These are phyloP conservation scores for Lasiosphaeris hirsuta DNA, from an alignment of 495 filamentous ascomycete genomes.

Conservation along the genomic window DNA sequence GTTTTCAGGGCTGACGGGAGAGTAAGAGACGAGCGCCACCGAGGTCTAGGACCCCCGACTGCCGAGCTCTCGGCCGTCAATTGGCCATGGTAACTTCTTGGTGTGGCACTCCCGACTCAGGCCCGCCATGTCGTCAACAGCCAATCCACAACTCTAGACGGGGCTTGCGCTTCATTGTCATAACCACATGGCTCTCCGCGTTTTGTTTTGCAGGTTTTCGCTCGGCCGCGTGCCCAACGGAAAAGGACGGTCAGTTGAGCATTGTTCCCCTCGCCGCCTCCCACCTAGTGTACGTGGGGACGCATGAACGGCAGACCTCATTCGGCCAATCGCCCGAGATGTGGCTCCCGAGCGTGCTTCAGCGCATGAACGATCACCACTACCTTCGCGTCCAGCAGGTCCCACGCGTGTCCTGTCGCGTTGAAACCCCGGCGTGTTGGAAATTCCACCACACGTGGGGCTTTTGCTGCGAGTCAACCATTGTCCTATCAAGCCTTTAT, in stretches of 20 bases:
- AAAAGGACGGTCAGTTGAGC: constrained; percentile 4
- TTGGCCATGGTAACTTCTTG: constrained; percentile 1
- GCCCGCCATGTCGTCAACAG: not conserved
- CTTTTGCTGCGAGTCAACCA: not conserved
- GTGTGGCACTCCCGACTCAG: constrained; percentile 2
- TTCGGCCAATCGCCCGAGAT: constrained; percentile 11
- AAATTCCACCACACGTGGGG: no score
- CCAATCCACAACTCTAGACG: constrained; percentile 15
- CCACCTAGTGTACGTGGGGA: not conserved
- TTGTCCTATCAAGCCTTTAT: not conserved
- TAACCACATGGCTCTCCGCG: constrained; percentile 15
- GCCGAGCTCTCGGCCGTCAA: constrained; percentile 12
- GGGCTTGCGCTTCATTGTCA: not conserved
- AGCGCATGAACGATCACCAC: constrained; percentile 21
- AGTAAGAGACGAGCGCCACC: constrained; percentile 8
- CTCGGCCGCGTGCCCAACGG: constrained; percentile 3
- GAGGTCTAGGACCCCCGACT: not conserved
- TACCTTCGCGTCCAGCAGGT: constrained; percentile 1
- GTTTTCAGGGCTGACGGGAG: constrained; percentile 6
- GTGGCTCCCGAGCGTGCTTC: constrained; percentile 7
- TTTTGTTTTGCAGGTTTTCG: not conserved
- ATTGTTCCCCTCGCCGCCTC: constrained; percentile 4
- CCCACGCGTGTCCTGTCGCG: constrained; percentile 13
- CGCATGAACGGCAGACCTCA: constrained; percentile 14
- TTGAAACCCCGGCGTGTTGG: not conserved